Base-by-base conservation (phyloP, 805 yeast species). In the Wickerhamomyces pijperi region DNA sequence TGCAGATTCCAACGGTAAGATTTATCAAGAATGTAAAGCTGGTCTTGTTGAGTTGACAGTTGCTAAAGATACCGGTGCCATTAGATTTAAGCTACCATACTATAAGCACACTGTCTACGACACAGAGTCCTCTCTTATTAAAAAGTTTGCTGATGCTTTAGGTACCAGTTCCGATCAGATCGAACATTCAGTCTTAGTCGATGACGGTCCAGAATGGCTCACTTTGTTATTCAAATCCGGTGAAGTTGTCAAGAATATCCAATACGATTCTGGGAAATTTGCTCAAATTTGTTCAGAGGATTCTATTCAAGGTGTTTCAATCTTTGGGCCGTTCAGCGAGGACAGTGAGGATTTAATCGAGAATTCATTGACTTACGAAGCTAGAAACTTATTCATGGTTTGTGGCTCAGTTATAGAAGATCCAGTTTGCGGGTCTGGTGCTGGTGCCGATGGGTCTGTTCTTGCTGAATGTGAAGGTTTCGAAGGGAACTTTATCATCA, bases 351-450 rank as follows among this genome's bases (percentile, higher is more conserved):
- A 31, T 4, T 31, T 31, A 38, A 44, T n/a, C 47, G 48, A 23
- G 36, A 38, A n/a, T 35, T 19, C 17, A 19, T 29, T 8, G 28
- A 40, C 32, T 18, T 59, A 54, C 41, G 70, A 65, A 45, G 61
- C 67, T 40, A 59, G 78, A 45, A 69, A 71, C 12, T 12, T 25
- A 8, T 67, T 71, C 49, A 64, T 65, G 3, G 66, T 69, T 1
- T 37, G 23, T 4, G 46, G 41, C 3, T 64, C 61, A 14, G 55
- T 62, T 1, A 36, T 44, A n/a, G 78, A 72, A 42, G 78, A 72
- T 48, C 76, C 76, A 1, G 77, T 68, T 8, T 72, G 77, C 51
- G 78, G 78, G 3, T 61, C 69, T 43, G 77, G 77, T n/a, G 58
- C 65, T 2, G 56, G 55, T 13, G 57, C 66, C 1, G 48, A 59